These are phyloP conservation scores for Globisporangium solare DNA, from an alignment of 352 stramenopile species.

Conservation along the genomic window DNA sequence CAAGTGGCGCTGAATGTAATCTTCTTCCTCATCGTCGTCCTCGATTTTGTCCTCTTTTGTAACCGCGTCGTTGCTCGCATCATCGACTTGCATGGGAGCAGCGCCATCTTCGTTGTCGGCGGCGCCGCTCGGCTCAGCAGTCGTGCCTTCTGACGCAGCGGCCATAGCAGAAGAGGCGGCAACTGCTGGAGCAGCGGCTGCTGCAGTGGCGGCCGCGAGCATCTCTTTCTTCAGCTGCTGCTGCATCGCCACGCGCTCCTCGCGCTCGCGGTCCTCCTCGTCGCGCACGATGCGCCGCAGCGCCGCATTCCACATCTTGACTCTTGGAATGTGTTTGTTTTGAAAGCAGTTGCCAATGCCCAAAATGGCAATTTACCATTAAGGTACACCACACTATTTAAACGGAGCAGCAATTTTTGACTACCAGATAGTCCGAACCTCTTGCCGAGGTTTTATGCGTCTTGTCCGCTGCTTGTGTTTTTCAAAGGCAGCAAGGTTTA, in stretches of 20 bases:
- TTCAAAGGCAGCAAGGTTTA: too few relatives aligned
- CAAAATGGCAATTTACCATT: too few relatives aligned
- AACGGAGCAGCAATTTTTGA: too few relatives aligned
- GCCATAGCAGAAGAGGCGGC: neutral
- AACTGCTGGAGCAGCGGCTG: neutral
- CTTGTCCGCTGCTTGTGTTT: too few relatives aligned
- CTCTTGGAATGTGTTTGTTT: too few relatives aligned
- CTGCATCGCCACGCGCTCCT: slow-evolving; percentile 31
- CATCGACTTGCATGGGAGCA: too few relatives aligned
- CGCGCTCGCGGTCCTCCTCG: slow-evolving; percentile 25
- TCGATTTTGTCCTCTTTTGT: slow-evolving; percentile 9
- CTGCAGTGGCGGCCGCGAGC: neutral
- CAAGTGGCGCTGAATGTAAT: slow-evolving; percentile 57
- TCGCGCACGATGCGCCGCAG: slow-evolving; percentile 30
- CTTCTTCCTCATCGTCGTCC: slow-evolving; percentile 36
- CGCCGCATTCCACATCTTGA: slow-evolving; percentile 19
- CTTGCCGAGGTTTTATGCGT: too few relatives aligned
- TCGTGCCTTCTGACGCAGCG: neutral
- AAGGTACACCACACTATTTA: too few relatives aligned
- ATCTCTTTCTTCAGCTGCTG: slow-evolving; percentile 22
- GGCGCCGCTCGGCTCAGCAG: neutral
- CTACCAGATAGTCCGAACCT: too few relatives aligned
- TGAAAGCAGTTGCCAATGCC: too few relatives aligned
- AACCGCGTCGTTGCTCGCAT: neutral
- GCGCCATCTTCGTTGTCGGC: too few relatives aligned